phyloP scores from a whole-genome alignment of 495 filamentous ascomycete genomes.

The Hyaloscypha bicolor region DNA sequence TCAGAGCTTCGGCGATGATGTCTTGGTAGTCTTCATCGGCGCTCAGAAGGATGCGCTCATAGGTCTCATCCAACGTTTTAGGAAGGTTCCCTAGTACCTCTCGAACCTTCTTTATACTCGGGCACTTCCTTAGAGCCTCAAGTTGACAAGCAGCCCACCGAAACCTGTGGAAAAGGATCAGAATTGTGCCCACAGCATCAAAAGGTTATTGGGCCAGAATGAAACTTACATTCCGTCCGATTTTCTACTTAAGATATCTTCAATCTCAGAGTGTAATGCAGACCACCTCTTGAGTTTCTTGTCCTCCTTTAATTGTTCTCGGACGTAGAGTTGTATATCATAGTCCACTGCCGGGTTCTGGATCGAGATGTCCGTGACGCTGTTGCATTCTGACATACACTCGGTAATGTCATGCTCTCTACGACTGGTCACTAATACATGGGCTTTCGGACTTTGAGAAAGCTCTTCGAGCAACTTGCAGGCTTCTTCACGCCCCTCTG shows the following conservation, averaged over 20 bases:
- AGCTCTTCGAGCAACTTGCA: background rate
- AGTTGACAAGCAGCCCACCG: constrained; percentile 50
- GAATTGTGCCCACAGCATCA: background rate
- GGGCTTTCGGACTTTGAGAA: background rate
- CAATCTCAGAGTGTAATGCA: constrained; percentile 31
- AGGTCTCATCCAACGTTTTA: constrained; percentile 42
- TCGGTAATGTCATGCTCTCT: background rate
- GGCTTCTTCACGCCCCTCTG: constrained; percentile 27
- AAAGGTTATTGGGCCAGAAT: background rate
- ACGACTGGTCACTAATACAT: background rate
- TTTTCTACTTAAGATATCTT: constrained; percentile 30
- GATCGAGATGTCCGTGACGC: constrained; percentile 35
- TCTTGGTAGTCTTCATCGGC: background rate
- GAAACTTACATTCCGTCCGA: constrained; percentile 44
- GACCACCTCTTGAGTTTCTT: constrained; percentile 29
- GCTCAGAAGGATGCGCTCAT: constrained; percentile 21
- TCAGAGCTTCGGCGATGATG: background rate
- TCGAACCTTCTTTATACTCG: constrained; percentile 21
- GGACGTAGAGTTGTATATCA: constrained; percentile 19
- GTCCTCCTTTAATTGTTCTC: background rate
- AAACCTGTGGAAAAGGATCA: constrained; percentile 37
- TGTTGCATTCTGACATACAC: background rate
- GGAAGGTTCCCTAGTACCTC: constrained; percentile 38
- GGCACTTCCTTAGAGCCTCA: constrained; percentile 38
- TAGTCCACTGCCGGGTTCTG: constrained; percentile 24